Evolutionary conservation across 129 eudicot species (phyloP).

Genomic region (Arctium minus): DNA sequence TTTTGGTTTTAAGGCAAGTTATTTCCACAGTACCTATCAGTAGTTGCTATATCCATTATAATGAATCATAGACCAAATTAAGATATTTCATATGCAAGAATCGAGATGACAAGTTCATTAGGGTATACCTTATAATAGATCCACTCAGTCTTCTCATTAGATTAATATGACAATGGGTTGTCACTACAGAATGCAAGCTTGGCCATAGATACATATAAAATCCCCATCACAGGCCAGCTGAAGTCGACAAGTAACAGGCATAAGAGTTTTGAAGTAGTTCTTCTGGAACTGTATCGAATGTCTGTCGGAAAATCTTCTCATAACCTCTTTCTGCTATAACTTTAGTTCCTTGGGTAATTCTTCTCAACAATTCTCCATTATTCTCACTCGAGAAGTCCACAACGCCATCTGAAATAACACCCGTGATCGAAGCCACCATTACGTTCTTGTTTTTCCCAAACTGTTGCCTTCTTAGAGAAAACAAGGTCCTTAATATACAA

Average conservation of each 20-base stretch:
- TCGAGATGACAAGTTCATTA: background rate
- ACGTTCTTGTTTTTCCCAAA: no score
- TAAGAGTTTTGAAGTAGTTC: constrained; percentile 71
- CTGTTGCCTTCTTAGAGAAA: no score
- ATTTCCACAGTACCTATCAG: background rate
- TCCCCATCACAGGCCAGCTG: constrained; percentile 94
- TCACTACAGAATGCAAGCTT: constrained; percentile 93
- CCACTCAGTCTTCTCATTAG: constrained; percentile 73
- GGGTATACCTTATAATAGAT: constrained; percentile 83
- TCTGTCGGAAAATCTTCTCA: constrained; percentile 81
- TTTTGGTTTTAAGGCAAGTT: background rate
- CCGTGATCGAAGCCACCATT: no score
- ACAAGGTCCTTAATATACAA: no score
- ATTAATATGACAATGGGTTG: constrained; percentile 73
- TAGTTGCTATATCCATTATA: background rate
- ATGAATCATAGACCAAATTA: background rate
- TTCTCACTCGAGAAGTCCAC: no score
- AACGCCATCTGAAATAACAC: no score
- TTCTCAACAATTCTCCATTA: no score
- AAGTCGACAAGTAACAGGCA: constrained; percentile 87
- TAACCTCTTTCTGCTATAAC: constrained; percentile 95
- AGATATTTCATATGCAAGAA: background rate
- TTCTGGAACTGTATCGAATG: constrained; percentile 90
- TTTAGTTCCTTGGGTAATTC: constrained; percentile 93
- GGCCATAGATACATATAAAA: constrained; percentile 66